Evolutionary conservation across 768 basidiomycete genomes (phyloP).

Genomic region (Hortiboletus campestris): DNA sequence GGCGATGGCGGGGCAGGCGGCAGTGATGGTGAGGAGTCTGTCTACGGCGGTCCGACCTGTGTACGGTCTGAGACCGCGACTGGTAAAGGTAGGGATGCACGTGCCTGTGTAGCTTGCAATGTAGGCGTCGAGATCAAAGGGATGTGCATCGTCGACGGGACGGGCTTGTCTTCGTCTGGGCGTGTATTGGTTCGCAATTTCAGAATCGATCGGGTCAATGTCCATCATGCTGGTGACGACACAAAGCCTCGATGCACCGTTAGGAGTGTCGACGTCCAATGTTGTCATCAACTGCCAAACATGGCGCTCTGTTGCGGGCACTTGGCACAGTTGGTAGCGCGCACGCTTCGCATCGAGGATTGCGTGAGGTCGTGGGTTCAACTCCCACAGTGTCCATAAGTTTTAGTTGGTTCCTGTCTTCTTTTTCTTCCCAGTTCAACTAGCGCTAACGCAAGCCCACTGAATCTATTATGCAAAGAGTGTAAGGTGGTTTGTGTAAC

Average conservation of each 20-base stretch:
- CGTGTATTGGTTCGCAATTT: slow-evolving; percentile 6
- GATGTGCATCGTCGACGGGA: slow-evolving; percentile 72
- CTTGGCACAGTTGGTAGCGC: slow-evolving; percentile 50
- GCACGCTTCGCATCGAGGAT: slow-evolving; percentile 29
- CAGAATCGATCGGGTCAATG: slow-evolving; percentile 28
- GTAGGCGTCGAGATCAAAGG: slow-evolving; percentile 85
- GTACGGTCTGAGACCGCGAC: neutral
- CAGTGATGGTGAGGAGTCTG: slow-evolving; percentile 67
- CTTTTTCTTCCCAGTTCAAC: neutral
- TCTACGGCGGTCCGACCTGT: slow-evolving; percentile 76
- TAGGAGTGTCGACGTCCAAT: neutral
- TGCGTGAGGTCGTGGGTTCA: slow-evolving; percentile 36
- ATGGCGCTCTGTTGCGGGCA: slow-evolving; percentile 29
- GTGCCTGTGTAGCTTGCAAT: slow-evolving; percentile 74
- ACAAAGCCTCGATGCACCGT: neutral
- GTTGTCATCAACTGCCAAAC: too few species aligned
- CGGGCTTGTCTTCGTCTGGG: slow-evolving; percentile 32
- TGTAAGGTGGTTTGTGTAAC: neutral
- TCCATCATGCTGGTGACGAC: slow-evolving; percentile 24
- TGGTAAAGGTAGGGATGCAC: neutral
- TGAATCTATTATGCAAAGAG: too few species aligned
- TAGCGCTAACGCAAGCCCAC: too few species aligned
- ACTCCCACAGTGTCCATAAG: slow-evolving; percentile 34
- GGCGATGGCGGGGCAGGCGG: slow-evolving; percentile 64
- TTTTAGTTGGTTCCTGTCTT: too few species aligned